A percentile compares a stretch with the other conserved stretches of the same genome.
phyloP scores from a whole-genome alignment of 345 rosid genomes.

The Dipteronia dyeriana region DNA sequence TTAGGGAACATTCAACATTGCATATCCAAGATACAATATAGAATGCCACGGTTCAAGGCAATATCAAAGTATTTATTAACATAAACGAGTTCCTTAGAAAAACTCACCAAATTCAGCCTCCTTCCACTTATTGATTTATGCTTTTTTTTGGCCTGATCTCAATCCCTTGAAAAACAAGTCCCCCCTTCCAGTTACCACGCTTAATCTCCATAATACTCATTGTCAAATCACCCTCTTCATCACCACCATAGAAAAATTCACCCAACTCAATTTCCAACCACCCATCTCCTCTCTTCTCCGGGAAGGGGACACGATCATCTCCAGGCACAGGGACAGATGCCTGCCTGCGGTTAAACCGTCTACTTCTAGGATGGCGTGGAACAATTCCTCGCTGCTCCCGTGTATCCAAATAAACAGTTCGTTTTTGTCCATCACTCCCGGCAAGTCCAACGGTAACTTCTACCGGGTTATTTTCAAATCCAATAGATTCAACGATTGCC shows the following conservation, averaged over 20 bases:
- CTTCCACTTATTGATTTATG: neutral
- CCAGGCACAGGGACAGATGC: too few species aligned
- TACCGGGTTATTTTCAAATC: neutral
- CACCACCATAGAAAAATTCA: slow-evolving; percentile 7
- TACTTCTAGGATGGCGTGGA: too few species aligned
- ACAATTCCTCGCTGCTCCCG: neutral
- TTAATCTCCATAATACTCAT: slow-evolving; percentile 31
- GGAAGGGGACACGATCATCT: neutral
- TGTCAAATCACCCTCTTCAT: slow-evolving; percentile 28
- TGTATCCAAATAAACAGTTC: slow-evolving; percentile 18
- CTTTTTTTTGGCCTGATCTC: slow-evolving; percentile 38
- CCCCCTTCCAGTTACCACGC: slow-evolving; percentile 36
- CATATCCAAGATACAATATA: too few species aligned
- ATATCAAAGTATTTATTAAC: too few species aligned
- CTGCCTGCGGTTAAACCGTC: too few species aligned
- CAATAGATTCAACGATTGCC: neutral
- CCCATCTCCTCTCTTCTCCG: slow-evolving; percentile 34
- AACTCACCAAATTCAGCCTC: neutral
- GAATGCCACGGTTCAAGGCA: too few species aligned
- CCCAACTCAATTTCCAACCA: slow-evolving; percentile 39
- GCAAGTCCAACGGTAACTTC: neutral
- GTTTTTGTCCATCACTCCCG: neutral
- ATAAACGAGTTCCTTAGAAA: neutral
- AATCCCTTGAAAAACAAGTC: slow-evolving; percentile 8
- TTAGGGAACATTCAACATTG: too few species aligned